These are phyloP conservation scores for Fraxinus nigra DNA, from an alignment of 305 asterid genomes.

Conservation along the genomic window DNA sequence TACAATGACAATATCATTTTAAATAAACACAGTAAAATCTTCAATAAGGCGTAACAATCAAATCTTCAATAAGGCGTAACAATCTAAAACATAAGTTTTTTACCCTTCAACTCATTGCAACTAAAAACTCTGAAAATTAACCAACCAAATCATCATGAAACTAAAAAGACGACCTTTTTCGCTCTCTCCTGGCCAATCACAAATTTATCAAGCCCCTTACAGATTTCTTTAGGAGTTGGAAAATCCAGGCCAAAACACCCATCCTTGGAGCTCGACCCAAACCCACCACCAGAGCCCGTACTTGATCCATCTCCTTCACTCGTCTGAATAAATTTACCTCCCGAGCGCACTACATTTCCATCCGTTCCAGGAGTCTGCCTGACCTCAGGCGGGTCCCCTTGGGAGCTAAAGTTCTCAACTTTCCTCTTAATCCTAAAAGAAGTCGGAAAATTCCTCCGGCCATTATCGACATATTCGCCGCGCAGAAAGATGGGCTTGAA, in stretches of 20 bases:
- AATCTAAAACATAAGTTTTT: slow-evolving; percentile 1
- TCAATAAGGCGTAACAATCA: not conserved
- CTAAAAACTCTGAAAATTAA: not conserved
- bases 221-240: slow-evolving; percentile 91
- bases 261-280: slow-evolving; percentile 49
- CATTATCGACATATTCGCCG: slow-evolving; percentile 41
- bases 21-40: not conserved
- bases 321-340: slow-evolving; percentile 59
- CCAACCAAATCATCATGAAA: slow-evolving; percentile 4
- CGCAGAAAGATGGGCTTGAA: slow-evolving; percentile 51
- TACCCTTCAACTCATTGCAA: not conserved
- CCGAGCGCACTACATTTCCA: slow-evolving; percentile 71
- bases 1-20: not conserved
- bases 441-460: slow-evolving; percentile 25
- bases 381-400: slow-evolving; percentile 92
- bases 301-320: slow-evolving; percentile 45
- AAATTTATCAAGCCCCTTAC: slow-evolving; percentile 89
- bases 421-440: slow-evolving; percentile 31
- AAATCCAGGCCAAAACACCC: slow-evolving; percentile 60
- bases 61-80: slow-evolving; percentile 1
- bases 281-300: slow-evolving; percentile 59
- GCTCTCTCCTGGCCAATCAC: slow-evolving; percentile 97
- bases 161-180: slow-evolving; percentile 58
- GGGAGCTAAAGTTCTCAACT: slow-evolving; percentile 45
- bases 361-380: slow-evolving; percentile 88